Conservation (phyloP, 2,329 filamentous ascomycete genomes). For the Ophiostoma sp. region DNA sequence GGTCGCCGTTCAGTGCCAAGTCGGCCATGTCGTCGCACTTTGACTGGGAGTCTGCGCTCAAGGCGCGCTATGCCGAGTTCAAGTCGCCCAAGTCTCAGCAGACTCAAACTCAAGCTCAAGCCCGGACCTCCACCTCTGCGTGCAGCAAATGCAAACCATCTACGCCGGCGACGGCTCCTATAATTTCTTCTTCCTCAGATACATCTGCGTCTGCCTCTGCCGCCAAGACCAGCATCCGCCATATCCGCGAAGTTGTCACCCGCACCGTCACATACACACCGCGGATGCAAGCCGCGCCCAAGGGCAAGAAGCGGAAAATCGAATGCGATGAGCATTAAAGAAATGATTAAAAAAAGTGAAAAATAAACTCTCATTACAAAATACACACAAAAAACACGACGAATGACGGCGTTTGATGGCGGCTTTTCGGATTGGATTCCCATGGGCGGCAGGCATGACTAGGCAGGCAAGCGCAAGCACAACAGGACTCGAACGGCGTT, state of each 20-base stretch:
- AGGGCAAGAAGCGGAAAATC: conserved; percentile 82
- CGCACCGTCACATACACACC: conserved; percentile 85
- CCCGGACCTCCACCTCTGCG: neutral
- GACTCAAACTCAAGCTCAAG: neutral
- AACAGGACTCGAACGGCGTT: conserved; percentile 1
- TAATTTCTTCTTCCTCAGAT: neutral
- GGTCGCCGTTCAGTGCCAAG: conserved; percentile 69
- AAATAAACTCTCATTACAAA: neutral
- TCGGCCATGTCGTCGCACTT: conserved; percentile 60
- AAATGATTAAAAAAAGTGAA: neutral
- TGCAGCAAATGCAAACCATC: conserved; percentile 27
- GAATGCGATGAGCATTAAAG: conserved; percentile 34
- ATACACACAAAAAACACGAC: neutral
- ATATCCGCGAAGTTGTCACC: conserved; percentile 88
- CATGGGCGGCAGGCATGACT: neutral
- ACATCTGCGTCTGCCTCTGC: conserved; percentile 7
- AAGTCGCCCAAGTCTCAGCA: conserved; percentile 34
- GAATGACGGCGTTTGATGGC: conserved; percentile 7
- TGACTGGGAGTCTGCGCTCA: conserved; percentile 71
- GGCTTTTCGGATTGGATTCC: neutral
- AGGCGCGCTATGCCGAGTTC: conserved; percentile 58
- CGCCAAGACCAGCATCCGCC: conserved; percentile 55
- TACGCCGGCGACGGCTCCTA: conserved; percentile 34
- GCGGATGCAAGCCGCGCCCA: conserved; percentile 78
- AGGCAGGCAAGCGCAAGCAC: neutral